These are phyloP conservation scores for Termitomyces sp. DNA, from an alignment of 768 basidiomycete genomes.

Conservation along the genomic window DNA sequence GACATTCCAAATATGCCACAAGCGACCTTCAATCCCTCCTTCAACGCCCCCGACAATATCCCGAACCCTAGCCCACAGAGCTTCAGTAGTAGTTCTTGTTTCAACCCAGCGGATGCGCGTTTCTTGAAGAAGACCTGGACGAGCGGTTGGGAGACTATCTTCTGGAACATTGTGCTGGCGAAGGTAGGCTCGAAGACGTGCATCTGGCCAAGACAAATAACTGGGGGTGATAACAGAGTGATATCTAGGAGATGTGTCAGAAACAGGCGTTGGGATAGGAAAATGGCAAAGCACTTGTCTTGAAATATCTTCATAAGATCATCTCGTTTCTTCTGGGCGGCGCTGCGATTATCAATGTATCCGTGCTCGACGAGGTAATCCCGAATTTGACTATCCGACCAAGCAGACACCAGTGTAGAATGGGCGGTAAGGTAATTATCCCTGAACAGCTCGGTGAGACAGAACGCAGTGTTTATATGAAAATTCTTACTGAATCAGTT, in stretches of 20 bases:
- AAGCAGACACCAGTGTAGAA: constrained; percentile 59
- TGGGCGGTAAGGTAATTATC: constrained; percentile 62
- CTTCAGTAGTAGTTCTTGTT: constrained; percentile 48
- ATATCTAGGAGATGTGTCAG: constrained; percentile 39
- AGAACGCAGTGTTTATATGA: neutral
- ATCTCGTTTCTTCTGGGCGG: constrained; percentile 64
- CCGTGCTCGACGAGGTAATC: constrained; percentile 72
- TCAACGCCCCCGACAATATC: constrained; percentile 64
- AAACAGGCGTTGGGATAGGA: neutral
- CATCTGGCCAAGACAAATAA: constrained; percentile 91
- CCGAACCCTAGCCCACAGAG: constrained; percentile 52
- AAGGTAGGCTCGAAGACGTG: constrained; percentile 85
- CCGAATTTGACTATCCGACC: constrained; percentile 70
- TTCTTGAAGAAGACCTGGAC: constrained; percentile 78
- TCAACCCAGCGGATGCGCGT: constrained; percentile 77
- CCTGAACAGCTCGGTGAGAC: constrained; percentile 21
- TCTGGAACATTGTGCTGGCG: constrained; percentile 73
- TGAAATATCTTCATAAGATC: constrained; percentile 70
- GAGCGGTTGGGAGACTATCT: constrained; percentile 51
- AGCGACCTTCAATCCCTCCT: constrained; percentile 70
- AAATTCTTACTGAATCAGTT: constrained; percentile 54
- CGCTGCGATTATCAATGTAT: constrained; percentile 42
- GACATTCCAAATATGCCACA: constrained; percentile 41
- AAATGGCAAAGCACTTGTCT: constrained; percentile 47
- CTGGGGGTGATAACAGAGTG: constrained; percentile 35